Base-by-base conservation (phyloP, 192 early-diverging fungal species). In the Podila epigama region DNA sequence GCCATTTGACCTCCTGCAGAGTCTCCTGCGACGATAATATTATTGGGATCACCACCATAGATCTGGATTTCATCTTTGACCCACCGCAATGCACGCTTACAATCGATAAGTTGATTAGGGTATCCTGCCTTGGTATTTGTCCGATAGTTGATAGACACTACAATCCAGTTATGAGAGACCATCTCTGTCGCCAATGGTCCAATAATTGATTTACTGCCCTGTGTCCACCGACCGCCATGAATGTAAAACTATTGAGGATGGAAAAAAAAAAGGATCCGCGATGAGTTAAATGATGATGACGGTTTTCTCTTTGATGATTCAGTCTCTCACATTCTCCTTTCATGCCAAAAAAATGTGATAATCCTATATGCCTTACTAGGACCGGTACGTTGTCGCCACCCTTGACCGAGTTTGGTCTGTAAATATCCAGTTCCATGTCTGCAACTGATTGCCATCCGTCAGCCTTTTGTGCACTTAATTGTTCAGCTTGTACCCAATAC, bases 51-150 rank as follows among this genome's bases (percentile, higher is more conserved):
- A 4, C 91, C 91, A 48, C 90, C 90, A 71, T 88, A 91, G 13
- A 65, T 63, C 44, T 66, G 66, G 51, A 89, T 84, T 58, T 87
- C 85, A 39, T 82, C 60, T 51, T 84, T 88, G 25, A 88, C 82
- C 91, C 91, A 93, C 27, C 89, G 81, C 31, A 93, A 63, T 35
- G 87, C 89, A 11, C 90, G 83, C 68, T 93, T 91, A 64, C 87
- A 83, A 61, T 93, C 90, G 16, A 86, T 75, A 16, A 93, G 41
- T 58, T 91, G 90, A 27, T 82, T 82, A 2, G 85, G 80, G 52
- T 88, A 86, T 29, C 82, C 72, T 51, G 68, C 60, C 35, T 78
- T 72, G 15, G 87, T 67, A 0, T 66, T 75, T 4, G 89, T 71
- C 20, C 89, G 77, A 70, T 89, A 88, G 52, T 84, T 86, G 54